A percentile compares a stretch with the other conserved stretches of the same genome.
Conservation (phyloP, 768 basidiomycete species). For the Multifurca ochricompacta region DNA sequence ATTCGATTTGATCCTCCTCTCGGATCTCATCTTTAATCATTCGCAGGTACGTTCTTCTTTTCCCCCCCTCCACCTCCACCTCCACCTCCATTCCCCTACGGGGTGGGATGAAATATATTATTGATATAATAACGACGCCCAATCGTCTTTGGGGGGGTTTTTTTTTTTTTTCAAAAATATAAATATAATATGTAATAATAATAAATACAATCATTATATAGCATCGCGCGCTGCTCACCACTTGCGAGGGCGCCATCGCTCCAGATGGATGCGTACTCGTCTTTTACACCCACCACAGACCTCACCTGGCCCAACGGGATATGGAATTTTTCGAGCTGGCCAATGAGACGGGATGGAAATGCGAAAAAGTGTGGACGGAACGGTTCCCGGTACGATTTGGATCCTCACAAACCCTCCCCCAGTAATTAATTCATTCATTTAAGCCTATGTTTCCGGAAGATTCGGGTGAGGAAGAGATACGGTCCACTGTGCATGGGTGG, state of each 20-base stretch:
- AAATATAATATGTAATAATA: no score
- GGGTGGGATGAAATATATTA: no score
- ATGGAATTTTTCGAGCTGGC: slow-evolving; percentile 75
- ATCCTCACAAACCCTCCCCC: not conserved
- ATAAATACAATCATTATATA: no score
- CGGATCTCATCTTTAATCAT: slow-evolving; percentile 92
- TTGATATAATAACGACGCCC: no score
- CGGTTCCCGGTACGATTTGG: slow-evolving; percentile 49
- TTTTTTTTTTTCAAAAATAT: not conserved
- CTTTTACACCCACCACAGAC: slow-evolving; percentile 86
- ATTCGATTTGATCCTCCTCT: slow-evolving; percentile 81
- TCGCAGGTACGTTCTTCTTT: slow-evolving; percentile 53
- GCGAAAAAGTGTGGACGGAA: slow-evolving; percentile 58
- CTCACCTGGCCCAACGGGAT: slow-evolving; percentile 74
- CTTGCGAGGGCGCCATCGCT: slow-evolving; percentile 46
- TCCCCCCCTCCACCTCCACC: no score
- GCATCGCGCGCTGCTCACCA: slow-evolving; percentile 75
- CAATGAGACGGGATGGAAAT: slow-evolving; percentile 55
- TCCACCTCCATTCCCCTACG: no score
- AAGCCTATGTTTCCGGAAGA: slow-evolving; percentile 91
- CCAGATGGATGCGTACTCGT: slow-evolving; percentile 46
- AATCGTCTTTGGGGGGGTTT: no score
- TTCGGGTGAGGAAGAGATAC: slow-evolving; percentile 64
- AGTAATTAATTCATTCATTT: not conserved
- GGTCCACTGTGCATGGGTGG: slow-evolving; percentile 86